A percentile compares a stretch with the other conserved stretches of the same genome.
phyloP scores from a whole-genome alignment of 306 rosid species.

The Malus asiatica region DNA sequence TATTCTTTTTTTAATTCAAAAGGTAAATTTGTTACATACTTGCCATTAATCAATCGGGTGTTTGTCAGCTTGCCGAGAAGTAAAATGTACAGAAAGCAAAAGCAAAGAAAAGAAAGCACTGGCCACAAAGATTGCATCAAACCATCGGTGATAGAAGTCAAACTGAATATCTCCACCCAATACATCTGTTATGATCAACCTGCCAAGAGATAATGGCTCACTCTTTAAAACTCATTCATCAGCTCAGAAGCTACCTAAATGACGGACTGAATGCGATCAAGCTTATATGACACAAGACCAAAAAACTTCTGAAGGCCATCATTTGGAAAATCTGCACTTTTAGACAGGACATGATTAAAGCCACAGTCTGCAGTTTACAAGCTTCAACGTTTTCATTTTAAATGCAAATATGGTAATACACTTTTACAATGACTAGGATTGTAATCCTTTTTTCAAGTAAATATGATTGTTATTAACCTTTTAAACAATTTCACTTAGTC shows the following conservation, averaged over 20 bases:
- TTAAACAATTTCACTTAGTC: background rate
- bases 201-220: conserved; percentile 24
- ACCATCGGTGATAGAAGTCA: conserved; percentile 98
- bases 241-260: background rate
- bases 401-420: background rate
- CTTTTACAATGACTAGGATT: background rate
- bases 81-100: conserved; percentile 88
- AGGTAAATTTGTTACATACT: conserved; percentile 7
- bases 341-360: background rate
- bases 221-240: background rate
- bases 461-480: background rate
- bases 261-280: background rate
- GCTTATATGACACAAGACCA: background rate
- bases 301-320: background rate
- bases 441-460: background rate
- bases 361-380: background rate
- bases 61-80: conserved; percentile 92
- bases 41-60: conserved; percentile 77
- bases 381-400: background rate
- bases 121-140: conserved; percentile 95
- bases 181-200: conserved; percentile 96
- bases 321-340: background rate
- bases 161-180: conserved; percentile 98
- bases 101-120: conserved; percentile 97
- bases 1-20: background rate